Evolutionary conservation across 2,329 filamentous ascomycete species (phyloP).

Genomic region (Epichloe sp.): DNA sequence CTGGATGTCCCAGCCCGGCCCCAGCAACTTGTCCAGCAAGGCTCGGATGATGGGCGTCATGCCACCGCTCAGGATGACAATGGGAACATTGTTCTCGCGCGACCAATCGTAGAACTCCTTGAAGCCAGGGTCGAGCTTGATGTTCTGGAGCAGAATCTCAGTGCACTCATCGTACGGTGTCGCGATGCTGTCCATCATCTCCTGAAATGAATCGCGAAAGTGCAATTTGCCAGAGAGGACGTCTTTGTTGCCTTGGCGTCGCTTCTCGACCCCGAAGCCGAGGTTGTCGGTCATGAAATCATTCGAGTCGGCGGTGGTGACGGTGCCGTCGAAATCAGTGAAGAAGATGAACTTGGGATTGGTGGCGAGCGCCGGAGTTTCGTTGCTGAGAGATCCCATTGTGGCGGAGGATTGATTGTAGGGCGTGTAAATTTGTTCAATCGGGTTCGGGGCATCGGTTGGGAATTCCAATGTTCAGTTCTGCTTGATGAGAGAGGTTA

Average conservation of each 20-base stretch:
- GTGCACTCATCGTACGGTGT: constrained; percentile 75
- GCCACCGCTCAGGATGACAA: constrained; percentile 82
- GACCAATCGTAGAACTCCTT: constrained; percentile 79
- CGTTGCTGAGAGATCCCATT: constrained; percentile 29
- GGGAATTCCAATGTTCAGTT: neutral
- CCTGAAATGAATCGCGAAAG: constrained; percentile 77
- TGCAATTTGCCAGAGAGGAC: constrained; percentile 57
- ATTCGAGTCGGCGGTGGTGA: constrained; percentile 60
- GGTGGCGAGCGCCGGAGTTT: constrained; percentile 46
- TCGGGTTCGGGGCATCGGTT: neutral
- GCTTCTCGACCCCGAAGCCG: constrained; percentile 63
- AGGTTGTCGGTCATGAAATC: constrained; percentile 78
- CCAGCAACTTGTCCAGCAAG: constrained; percentile 66
- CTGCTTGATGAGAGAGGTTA: too few relatives aligned
- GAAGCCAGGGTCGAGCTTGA: constrained; percentile 82
- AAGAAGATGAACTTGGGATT: constrained; percentile 94
- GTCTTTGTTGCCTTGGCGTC: constrained; percentile 60
- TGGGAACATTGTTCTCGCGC: constrained; percentile 68
- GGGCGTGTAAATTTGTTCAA: neutral
- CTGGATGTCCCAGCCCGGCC: constrained; percentile 66
- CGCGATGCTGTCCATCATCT: constrained; percentile 82
- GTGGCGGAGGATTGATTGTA: constrained; percentile 8
- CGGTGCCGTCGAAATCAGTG: constrained; percentile 96
- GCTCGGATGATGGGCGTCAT: constrained; percentile 88
- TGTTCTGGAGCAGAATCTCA: constrained; percentile 62